Evolutionary conservation across 2,329 filamentous ascomycete genomes (phyloP), one percentile per base, ranked within the genome.

Genomic region (Colletotrichum noveboracense): DNA sequence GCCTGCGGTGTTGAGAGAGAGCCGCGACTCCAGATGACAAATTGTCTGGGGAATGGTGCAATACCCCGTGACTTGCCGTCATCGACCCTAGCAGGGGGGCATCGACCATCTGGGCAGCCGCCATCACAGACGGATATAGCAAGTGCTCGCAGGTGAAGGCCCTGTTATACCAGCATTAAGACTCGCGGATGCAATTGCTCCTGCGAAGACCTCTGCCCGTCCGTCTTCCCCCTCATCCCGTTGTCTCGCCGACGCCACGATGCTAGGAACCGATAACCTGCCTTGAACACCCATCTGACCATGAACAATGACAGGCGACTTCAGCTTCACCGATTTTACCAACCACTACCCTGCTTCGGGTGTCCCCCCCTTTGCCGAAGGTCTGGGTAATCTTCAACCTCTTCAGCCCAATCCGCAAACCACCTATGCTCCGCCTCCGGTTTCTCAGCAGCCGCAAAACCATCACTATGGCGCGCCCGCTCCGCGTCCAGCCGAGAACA

Each of bases 21-120:
- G 79, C 30, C 24, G 66, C 66, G 66, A 67, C 77, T 79, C 76
- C 78, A 79, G 75, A 76, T 80, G 84, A 85, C 85, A 86, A 88
- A 87, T 87, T 82, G 82, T 79, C 43, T 79, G 82, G 79, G 30
- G 56, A 86, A 92, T 92, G 89, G 87, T 89, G 90, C 89, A 88
- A 92, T 92, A 89, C 83, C 90, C 86, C 89, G 89, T 91, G 90
- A 91, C 87, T 85, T 86, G 75, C 77, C 77, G 77, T 78, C 75
- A 78, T 78, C 75, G 66, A 77, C 69, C 77, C 77, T 71, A 76
- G 75, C 77, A 77, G 71, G 77, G 76, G 72, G 56, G 43, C 10
- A n/a, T 65, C 64, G 64, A 69, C 74, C 56, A 69, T 74, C 58
- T 74, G 70, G 58, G 70, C 74, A 76, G 74, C 74, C 64, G 74